phyloP scores from a whole-genome alignment of 805 yeast species.

The Pichia cabralensis region DNA sequence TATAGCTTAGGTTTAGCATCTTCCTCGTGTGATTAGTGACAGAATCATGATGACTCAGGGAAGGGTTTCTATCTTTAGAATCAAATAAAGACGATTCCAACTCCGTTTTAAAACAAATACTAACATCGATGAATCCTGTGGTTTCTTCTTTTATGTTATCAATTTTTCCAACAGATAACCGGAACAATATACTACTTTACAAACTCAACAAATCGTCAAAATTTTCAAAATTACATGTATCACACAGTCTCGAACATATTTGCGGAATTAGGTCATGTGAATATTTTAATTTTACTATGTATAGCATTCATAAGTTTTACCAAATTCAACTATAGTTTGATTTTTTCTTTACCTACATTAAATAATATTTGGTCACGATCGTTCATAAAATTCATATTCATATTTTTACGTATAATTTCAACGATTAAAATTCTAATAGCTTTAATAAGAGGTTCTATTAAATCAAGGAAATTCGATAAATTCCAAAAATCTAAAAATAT shows the following conservation, averaged over 20 bases:
- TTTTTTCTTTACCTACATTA: conserved; percentile 1
- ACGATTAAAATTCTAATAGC: conserved; percentile 10
- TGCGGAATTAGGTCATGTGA: conserved; percentile 6
- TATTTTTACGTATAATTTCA: conserved; percentile 11
- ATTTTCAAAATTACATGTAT: conserved; percentile 9
- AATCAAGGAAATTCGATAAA: conserved; percentile 12
- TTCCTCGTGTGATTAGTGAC: no score
- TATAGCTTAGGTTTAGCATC: no score
- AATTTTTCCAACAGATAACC: conserved; percentile 5
- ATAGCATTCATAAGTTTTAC: conserved; percentile 9
- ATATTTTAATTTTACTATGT: conserved; percentile 5
- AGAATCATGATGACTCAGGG: no score
- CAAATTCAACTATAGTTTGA: conserved; percentile 3
- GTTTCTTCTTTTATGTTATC: no score
- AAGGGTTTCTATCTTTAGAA: neutral
- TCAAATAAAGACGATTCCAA: no score
- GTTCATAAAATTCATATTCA: conserved; percentile 9
- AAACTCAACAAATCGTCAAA: conserved; percentile 8
- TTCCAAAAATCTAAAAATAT: no score
- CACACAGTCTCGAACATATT: conserved; percentile 4
- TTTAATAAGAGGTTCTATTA: conserved; percentile 9
- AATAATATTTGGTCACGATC: conserved; percentile 10
- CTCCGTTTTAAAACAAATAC: neutral
- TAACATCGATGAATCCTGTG: conserved; percentile 3
- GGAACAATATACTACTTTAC: conserved; percentile 12